These are phyloP conservation scores for Neurospora sp. DNA, from an alignment of 495 filamentous ascomycete species.

Conservation along the genomic window DNA sequence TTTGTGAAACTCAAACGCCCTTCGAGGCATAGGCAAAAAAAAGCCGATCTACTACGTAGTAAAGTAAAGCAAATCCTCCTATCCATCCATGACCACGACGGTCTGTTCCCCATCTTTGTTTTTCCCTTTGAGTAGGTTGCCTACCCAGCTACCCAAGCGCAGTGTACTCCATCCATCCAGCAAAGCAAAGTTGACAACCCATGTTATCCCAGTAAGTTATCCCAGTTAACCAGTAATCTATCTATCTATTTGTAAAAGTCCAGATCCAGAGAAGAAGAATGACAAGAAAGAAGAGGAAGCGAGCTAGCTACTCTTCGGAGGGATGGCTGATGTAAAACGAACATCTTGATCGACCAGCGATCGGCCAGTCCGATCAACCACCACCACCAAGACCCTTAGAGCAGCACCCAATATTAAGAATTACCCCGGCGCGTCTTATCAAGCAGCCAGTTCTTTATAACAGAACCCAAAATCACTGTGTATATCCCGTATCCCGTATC, in stretches of 20 bases:
- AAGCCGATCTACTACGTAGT: no score
- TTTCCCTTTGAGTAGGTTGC: not conserved
- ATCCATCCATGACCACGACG: not conserved
- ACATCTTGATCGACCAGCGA: no score
- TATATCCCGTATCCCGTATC: not conserved
- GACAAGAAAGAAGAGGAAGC: not conserved
- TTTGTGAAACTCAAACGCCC: no score
- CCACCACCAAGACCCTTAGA: no score
- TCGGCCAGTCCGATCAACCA: no score
- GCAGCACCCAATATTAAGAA: not conserved
- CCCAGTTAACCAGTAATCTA: not conserved
- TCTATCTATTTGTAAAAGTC: not conserved
- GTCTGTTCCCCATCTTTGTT: not conserved
- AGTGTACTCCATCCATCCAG: not conserved
- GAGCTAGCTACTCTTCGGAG: no score
- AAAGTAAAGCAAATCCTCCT: no score
- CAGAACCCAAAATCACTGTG: not conserved
- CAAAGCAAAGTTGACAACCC: not conserved
- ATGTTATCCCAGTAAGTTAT: not conserved
- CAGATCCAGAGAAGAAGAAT: not conserved
- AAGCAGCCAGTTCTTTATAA: not conserved
- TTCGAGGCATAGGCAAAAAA: no score
- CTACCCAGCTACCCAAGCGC: not conserved
- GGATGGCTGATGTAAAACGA: no score
- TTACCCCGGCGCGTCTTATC: not conserved